phyloP scores from a whole-genome alignment of 1,284 basidiomycete species.

The Ceratobasidium papillatum region DNA sequence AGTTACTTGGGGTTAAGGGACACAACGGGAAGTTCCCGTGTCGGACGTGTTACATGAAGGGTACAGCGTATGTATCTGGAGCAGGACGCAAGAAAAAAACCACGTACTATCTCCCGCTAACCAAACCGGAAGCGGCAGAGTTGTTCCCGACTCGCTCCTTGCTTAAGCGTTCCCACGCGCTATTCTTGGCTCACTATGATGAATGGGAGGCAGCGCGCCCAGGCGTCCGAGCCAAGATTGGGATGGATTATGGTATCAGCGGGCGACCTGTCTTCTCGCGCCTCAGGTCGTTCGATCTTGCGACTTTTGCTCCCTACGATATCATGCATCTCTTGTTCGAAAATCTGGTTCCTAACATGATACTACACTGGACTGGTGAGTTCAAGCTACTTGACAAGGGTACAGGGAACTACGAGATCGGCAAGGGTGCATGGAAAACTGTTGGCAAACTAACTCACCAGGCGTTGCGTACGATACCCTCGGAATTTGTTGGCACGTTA shows the following conservation, averaged over 20 bases:
- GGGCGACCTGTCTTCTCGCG: background rate
- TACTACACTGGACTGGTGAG: constrained; percentile 22
- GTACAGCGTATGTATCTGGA: constrained; percentile 47
- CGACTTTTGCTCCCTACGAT: constrained; percentile 39
- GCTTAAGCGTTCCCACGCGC: constrained; percentile 31
- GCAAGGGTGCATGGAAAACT: background rate
- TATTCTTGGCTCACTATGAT: background rate
- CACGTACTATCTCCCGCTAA: constrained; percentile 38
- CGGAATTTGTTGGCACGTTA: constrained; percentile 36
- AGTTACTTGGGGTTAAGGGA: constrained; percentile 42
- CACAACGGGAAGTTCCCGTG: constrained; percentile 42
- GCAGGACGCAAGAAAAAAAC: background rate
- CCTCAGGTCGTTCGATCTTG: constrained; percentile 25
- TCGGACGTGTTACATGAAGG: constrained; percentile 41
- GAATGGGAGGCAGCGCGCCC: background rate
- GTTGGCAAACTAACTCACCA: constrained; percentile 19
- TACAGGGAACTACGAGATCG: background rate
- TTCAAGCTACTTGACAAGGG: constrained; percentile 23
- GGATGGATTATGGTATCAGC: constrained; percentile 27
- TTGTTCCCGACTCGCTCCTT: background rate
- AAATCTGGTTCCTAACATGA: constrained; percentile 39
- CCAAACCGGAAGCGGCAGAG: background rate
- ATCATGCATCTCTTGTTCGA: constrained; percentile 44
- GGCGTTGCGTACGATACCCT: constrained; percentile 27
- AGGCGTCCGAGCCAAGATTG: background rate